A percentile compares a stretch with the other conserved stretches of the same genome.
These are phyloP conservation scores for Excoecaria cochinchinensis DNA, from an alignment of 345 rosid genomes.

Conservation along the genomic window DNA sequence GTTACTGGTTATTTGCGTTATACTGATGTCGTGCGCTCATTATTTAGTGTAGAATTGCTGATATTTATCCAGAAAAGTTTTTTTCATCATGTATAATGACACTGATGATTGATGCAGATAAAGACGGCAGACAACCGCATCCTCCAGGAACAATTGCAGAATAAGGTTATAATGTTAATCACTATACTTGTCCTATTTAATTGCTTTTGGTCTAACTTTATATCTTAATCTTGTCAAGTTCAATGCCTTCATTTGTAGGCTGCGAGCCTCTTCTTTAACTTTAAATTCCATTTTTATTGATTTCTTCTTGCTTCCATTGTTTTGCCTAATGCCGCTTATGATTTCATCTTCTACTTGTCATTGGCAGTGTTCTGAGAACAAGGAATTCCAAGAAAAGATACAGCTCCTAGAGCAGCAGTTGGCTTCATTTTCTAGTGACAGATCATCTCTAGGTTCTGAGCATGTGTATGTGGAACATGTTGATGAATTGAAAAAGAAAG, in stretches of 20 bases:
- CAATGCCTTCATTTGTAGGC: not conserved
- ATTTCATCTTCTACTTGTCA: slow-evolving; percentile 11
- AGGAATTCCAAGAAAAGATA: slow-evolving; percentile 77
- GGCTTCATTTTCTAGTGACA: slow-evolving; percentile 53
- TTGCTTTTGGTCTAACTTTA: not conserved
- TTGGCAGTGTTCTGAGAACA: slow-evolving; percentile 75
- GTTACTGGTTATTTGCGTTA: not conserved
- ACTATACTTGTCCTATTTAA: slow-evolving; percentile 4
- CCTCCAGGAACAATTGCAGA: slow-evolving; percentile 93
- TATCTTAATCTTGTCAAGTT: not conserved
- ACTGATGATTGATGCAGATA: slow-evolving; percentile 53
- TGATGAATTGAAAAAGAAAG: slow-evolving; percentile 70
- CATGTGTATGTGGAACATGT: slow-evolving; percentile 49
- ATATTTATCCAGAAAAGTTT: not conserved
- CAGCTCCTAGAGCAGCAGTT: slow-evolving; percentile 62
- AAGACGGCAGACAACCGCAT: slow-evolving; percentile 96
- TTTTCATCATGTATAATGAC: slow-evolving; percentile 22
- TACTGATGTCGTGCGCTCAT: not conserved
- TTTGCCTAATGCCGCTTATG: slow-evolving; percentile 11
- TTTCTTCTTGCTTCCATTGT: not conserved
- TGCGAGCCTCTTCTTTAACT: not conserved
- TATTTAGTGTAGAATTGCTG: not conserved
- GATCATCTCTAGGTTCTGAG: slow-evolving; percentile 40
- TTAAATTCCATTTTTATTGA: not conserved
- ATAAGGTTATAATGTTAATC: slow-evolving; percentile 51